A percentile compares a stretch with the other conserved stretches of the same genome.
Evolutionary conservation across 2,329 filamentous ascomycete species (phyloP).

Genomic region (Diaporthe eres): DNA sequence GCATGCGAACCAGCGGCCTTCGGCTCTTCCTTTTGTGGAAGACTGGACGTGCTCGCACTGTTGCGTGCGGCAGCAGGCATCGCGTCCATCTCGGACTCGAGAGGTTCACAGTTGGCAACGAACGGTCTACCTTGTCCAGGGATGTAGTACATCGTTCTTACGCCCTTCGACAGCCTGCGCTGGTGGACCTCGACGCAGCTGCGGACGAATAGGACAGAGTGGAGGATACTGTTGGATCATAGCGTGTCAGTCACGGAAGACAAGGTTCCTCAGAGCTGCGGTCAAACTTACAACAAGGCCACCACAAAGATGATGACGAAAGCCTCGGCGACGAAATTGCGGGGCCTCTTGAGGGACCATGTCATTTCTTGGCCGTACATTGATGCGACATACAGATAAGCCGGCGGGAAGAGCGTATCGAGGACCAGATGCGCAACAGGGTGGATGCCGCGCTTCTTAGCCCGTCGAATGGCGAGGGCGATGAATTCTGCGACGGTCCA

Average conservation of each 20-base stretch:
- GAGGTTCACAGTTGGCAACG: background rate
- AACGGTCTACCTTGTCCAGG: background rate
- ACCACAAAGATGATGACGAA: background rate
- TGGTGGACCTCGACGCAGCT: slow-evolving; percentile 13
- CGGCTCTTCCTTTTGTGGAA: background rate
- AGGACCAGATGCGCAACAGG: background rate
- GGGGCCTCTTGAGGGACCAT: no score
- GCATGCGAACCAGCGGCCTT: background rate
- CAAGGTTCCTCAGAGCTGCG: rapidly evolving
- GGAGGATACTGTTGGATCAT: background rate
- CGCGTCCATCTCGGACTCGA: background rate
- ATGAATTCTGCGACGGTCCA: background rate
- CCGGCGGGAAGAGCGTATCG: background rate
- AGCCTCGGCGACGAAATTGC: background rate
- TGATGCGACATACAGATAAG: background rate
- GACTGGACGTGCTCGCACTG: background rate
- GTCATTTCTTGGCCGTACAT: background rate
- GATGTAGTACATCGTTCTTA: background rate
- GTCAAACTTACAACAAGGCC: background rate
- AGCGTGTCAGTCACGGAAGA: background rate
- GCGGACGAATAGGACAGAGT: background rate
- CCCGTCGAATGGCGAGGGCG: background rate
- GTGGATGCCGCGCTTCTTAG: slow-evolving; percentile 8
- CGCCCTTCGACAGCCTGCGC: background rate
- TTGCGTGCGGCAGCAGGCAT: no score